Evolutionary conservation across 371 early-diverging fungal species (phyloP).

Genomic region (Lichtheimia hyalospora): DNA sequence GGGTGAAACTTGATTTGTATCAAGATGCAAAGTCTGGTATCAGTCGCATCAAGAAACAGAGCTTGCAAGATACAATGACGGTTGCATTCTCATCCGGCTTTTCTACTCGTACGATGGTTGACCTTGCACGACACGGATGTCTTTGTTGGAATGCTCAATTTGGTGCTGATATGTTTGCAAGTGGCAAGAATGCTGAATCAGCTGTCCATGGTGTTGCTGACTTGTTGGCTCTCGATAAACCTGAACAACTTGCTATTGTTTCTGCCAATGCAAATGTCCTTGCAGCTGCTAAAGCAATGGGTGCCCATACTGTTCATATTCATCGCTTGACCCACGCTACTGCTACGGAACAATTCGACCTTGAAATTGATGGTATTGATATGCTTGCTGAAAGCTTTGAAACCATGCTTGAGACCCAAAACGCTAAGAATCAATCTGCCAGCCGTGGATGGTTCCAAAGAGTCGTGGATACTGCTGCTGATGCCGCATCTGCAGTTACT

Average conservation of each 20-base stretch:
- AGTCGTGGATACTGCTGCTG: conserved; percentile 29
- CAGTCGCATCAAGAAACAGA: conserved; percentile 33
- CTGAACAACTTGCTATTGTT: conserved; percentile 36
- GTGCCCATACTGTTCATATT: conserved; percentile 34
- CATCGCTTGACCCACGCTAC: conserved; percentile 16
- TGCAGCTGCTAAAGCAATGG: conserved; percentile 28
- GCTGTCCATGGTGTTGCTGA: conserved; percentile 24
- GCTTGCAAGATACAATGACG: conserved; percentile 20
- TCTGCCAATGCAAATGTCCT: conserved; percentile 35
- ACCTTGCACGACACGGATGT: conserved; percentile 35
- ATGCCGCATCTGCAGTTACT: conserved; percentile 10
- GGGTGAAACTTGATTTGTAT: conserved; percentile 31
- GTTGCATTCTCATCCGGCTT: conserved; percentile 38
- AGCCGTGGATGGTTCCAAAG: conserved; percentile 41
- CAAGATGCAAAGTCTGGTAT: conserved; percentile 33
- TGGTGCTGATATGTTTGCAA: conserved; percentile 35
- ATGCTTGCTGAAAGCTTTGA: conserved; percentile 46
- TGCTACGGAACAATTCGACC: conserved; percentile 17
- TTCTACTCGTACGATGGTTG: conserved; percentile 39
- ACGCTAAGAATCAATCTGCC: conserved; percentile 3
- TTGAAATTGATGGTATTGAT: conserved; percentile 36
- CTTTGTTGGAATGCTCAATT: conserved; percentile 50
- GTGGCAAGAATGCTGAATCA: conserved; percentile 10
- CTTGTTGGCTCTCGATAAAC: conserved; percentile 27
- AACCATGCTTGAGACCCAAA: conserved; percentile 28